phyloP scores from a whole-genome alignment of 2,329 filamentous ascomycete genomes.

The Chlorencoelia australis region DNA sequence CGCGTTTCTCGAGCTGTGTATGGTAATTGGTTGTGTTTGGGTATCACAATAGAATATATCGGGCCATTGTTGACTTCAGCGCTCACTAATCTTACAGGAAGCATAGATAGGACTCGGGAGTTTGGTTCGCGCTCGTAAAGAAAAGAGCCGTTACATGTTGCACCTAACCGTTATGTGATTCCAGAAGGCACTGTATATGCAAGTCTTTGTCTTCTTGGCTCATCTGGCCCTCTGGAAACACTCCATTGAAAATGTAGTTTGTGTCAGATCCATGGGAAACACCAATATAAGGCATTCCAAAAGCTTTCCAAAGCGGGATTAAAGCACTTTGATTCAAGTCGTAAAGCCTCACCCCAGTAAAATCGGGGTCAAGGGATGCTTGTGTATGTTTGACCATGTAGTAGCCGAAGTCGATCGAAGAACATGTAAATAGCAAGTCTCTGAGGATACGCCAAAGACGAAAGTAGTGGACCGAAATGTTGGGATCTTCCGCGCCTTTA shows the following conservation, averaged over 20 bases:
- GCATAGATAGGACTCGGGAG: no score
- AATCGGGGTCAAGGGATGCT: not conserved
- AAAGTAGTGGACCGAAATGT: slow-evolving; percentile 3
- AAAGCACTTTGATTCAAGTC: slow-evolving; percentile 5
- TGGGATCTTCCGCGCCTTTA: not conserved
- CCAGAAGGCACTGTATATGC: no score
- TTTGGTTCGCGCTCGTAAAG: no score
- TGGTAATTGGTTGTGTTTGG: no score
- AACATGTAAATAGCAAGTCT: slow-evolving; percentile 1
- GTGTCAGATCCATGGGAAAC: slow-evolving; percentile 8
- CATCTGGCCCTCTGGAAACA: slow-evolving; percentile 5
- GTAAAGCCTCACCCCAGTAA: not conserved
- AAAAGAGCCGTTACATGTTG: no score
- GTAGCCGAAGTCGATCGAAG: slow-evolving; percentile 1
- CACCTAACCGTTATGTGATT: no score
- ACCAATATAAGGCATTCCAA: slow-evolving; percentile 6
- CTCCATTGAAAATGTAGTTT: slow-evolving; percentile 10
- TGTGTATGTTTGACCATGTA: slow-evolving; percentile 3
- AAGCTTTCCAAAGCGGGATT: slow-evolving; percentile 1
- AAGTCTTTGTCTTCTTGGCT: not conserved
- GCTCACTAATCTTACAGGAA: no score
- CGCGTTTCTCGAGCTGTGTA: no score
- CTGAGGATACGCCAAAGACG: slow-evolving; percentile 1
- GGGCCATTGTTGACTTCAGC: no score
- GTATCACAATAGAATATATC: no score